Base-by-base conservation (phyloP, 169 alveolate species). In the Cryptosporidium andersoni region DNA sequence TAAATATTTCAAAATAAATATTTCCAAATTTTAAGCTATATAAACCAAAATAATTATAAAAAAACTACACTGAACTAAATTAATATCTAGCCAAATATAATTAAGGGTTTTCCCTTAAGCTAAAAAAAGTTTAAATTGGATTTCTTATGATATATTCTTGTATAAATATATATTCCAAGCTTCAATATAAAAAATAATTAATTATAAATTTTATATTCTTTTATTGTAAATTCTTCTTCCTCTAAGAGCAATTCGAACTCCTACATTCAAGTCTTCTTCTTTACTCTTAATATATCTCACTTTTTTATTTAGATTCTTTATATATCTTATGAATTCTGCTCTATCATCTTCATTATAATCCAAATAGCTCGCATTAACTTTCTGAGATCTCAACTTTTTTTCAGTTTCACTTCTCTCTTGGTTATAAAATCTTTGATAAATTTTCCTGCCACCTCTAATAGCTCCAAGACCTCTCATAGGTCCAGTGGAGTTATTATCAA, bases 371-470 rank as follows among this genome's bases (percentile, higher is more conserved):
- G 56, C 42, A 56, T 68, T 55, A 16, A 55, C 82, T 11, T 43
- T 68, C 39, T 48, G n/a, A 14, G 82, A 52, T 3, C 82, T 42
- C 45, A 68, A 68, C n/a, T 56, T 42, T 12, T 56, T 52, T 14
- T 68, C 82, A 56, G 39, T 40, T 1, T 45, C 45, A 43, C 67
- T 68, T 40, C 65, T 68, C 9, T 39, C 65, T 25, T 25, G 25
- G 45, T 36, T 6, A 9, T 52, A 14, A n/a, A 53, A 39, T 55
- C 82, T 68, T 14, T 68, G 65, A 4, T 40, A 7, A 9, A 68
- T 68, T 42, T 56, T 68, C 45, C 82, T 68, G n/a, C 82, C 82
- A 34, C 82, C 82, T 43, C 82, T 65, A 40, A 68, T 66, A n/a
- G 82, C 82, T 14, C 43, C 66, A 16, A 68, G 39, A 9, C 82